A percentile compares a stretch with the other conserved stretches of the same genome.
Evolutionary conservation across 1,284 basidiomycete species (phyloP).

Genomic region (Laetiporus sulphureus): DNA sequence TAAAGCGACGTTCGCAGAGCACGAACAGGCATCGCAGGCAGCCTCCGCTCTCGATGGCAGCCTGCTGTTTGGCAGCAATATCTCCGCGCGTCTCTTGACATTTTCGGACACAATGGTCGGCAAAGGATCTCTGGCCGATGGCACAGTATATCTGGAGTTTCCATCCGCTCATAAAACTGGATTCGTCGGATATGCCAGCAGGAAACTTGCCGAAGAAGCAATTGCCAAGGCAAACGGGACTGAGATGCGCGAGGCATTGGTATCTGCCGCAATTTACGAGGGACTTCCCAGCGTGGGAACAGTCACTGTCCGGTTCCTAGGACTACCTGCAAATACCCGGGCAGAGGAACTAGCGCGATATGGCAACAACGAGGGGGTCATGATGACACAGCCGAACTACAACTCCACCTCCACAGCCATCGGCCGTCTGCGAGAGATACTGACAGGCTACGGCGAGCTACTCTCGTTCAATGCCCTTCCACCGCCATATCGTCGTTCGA

Average conservation of each 20-base stretch:
- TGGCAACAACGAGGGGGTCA: slow-evolving; percentile 39
- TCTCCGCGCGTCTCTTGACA: slow-evolving; percentile 36
- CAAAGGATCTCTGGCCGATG: slow-evolving; percentile 36
- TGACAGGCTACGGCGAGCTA: slow-evolving; percentile 26
- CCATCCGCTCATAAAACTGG: slow-evolving; percentile 40
- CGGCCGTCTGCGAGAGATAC: slow-evolving; percentile 29
- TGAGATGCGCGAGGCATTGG: slow-evolving; percentile 30
- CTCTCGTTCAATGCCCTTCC: slow-evolving; percentile 38
- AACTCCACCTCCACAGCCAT: slow-evolving; percentile 31
- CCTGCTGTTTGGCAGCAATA: slow-evolving; percentile 27
- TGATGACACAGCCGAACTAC: slow-evolving; percentile 48
- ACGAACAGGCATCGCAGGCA: slow-evolving; percentile 43
- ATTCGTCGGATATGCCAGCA: slow-evolving; percentile 51
- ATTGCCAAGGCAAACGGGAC: slow-evolving; percentile 31
- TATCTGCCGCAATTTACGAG: slow-evolving; percentile 41
- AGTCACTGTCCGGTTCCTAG: slow-evolving; percentile 49
- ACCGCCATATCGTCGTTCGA: slow-evolving; percentile 44
- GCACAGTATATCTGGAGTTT: slow-evolving; percentile 39
- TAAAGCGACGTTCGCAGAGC: slow-evolving; percentile 38
- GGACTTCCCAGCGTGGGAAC: slow-evolving; percentile 50
- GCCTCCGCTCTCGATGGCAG: slow-evolving; percentile 40
- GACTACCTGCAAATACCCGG: slow-evolving; percentile 40
- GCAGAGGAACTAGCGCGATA: slow-evolving; percentile 38
- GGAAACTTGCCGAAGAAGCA: slow-evolving; percentile 39
- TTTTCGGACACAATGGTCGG: slow-evolving; percentile 25